A percentile compares a stretch with the other conserved stretches of the same genome.
These are phyloP conservation scores for Onygenales sp. DNA, from an alignment of 2,329 filamentous ascomycete genomes.

Conservation along the genomic window DNA sequence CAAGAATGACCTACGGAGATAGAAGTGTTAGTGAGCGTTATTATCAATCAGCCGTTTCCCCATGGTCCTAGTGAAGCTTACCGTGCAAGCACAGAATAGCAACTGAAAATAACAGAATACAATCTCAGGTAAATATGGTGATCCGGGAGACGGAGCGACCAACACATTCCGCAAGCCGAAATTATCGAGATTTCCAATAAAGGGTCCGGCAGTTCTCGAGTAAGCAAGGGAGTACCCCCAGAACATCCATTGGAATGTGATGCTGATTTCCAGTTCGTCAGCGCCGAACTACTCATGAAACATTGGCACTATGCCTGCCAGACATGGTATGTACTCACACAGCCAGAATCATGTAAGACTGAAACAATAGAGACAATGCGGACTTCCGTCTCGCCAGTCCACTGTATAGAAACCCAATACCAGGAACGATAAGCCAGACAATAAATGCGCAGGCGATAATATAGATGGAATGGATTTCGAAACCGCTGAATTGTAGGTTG, in stretches of 20 bases:
- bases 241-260: conserved; percentile 49
- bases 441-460: conserved; percentile 48
- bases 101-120: conserved; percentile 58
- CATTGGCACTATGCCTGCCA: background rate
- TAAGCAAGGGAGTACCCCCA: conserved; percentile 57
- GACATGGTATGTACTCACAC: conserved; percentile 29
- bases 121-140: conserved; percentile 50
- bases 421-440: conserved; percentile 59
- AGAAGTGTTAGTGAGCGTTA: too few relatives aligned
- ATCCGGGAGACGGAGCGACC: conserved; percentile 51
- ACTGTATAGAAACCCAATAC: conserved; percentile 56
- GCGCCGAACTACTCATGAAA: too few relatives aligned
- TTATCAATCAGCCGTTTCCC: too few relatives aligned
- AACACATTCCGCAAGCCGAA: conserved; percentile 54
- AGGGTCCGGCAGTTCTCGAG: conserved; percentile 48
- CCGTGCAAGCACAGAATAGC: conserved; percentile 46
- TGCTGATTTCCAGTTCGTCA: conserved; percentile 11
- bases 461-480: conserved; percentile 54
- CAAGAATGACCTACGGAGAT: conserved; percentile 48
- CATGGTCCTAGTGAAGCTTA: conserved; percentile 23
- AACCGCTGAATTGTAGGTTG: conserved; percentile 49
- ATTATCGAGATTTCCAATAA: conserved; percentile 53
- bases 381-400: conserved; percentile 55
- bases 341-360: conserved; percentile 49
- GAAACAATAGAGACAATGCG: conserved; percentile 52